These are phyloP conservation scores for Aurinia saxatilis DNA, from an alignment of 345 rosid genomes.

Conservation along the genomic window DNA sequence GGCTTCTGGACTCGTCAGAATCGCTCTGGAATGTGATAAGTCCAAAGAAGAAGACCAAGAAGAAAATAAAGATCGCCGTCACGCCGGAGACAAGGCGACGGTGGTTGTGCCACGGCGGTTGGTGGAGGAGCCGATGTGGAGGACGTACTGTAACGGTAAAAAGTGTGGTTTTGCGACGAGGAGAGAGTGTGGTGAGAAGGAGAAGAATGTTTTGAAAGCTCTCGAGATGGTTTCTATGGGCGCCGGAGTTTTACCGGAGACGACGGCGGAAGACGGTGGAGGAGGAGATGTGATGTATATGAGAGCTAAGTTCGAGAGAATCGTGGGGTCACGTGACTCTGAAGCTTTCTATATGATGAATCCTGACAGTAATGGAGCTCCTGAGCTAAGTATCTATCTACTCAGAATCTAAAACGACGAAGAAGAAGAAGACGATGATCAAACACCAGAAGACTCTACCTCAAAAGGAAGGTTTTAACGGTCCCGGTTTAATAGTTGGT, in stretches of 20 bases:
- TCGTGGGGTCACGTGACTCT: slow-evolving; percentile 95
- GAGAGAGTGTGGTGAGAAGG: slow-evolving; percentile 70
- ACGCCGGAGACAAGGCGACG: slow-evolving; percentile 22
- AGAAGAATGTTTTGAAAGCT: slow-evolving; percentile 68
- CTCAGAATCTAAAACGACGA: slow-evolving; percentile 66
- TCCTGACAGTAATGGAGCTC: slow-evolving; percentile 95
- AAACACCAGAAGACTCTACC: background rate
- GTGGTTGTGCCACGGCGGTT: slow-evolving; percentile 37
- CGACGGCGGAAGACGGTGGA: slow-evolving; percentile 17
- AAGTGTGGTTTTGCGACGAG: slow-evolving; percentile 76
- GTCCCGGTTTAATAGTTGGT: slow-evolving; percentile 18
- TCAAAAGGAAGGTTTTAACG: background rate
- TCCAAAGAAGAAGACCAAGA: slow-evolving; percentile 30
- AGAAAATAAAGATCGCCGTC: background rate
- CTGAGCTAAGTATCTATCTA: slow-evolving; percentile 89
- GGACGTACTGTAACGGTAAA: slow-evolving; percentile 94
- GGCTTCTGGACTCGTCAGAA: slow-evolving; percentile 95
- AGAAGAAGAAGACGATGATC: slow-evolving; percentile 7
- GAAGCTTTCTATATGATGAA: slow-evolving; percentile 99
- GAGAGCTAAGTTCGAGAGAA: slow-evolving; percentile 93
- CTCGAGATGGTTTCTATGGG: slow-evolving; percentile 97
- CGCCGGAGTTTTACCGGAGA: slow-evolving; percentile 84
- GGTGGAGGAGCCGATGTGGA: slow-evolving; percentile 84
- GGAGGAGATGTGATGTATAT: slow-evolving; percentile 60
- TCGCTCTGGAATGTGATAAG: slow-evolving; percentile 89